Evolutionary conservation across 345 rosid species (phyloP).

Genomic region (Turritis glabra): DNA sequence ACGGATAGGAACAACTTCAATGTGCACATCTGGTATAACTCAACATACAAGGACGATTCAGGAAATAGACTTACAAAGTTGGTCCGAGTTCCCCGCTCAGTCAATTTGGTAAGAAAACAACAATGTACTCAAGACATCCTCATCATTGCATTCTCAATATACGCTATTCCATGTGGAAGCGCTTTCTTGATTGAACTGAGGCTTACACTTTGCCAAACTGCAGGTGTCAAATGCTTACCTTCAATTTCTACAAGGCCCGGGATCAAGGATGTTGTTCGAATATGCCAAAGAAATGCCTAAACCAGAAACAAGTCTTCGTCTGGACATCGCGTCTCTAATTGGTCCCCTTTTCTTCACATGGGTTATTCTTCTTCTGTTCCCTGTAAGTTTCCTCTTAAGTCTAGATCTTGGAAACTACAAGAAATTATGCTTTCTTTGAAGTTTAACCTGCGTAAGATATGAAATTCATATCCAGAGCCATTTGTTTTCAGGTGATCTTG

Average conservation of each 20-base stretch:
- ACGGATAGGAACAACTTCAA: constrained; percentile 59
- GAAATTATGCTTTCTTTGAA: not conserved
- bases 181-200: constrained; percentile 43
- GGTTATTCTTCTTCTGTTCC: constrained; percentile 65
- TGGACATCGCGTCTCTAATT: constrained; percentile 75
- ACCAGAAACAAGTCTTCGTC: constrained; percentile 41
- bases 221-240: constrained; percentile 90
- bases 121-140: not conserved
- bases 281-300: constrained; percentile 88
- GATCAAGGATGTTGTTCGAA: constrained; percentile 58
- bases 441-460: not conserved
- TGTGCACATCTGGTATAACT: constrained; percentile 83
- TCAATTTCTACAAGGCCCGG: constrained; percentile 57
- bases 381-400: constrained; percentile 56
- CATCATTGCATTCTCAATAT: constrained; percentile 6
- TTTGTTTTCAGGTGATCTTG: constrained; percentile 64
- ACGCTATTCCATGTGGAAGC: not conserved
- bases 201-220: constrained; percentile 39
- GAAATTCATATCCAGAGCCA: not conserved
- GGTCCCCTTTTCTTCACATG: constrained; percentile 81
- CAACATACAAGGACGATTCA: constrained; percentile 48
- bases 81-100: constrained; percentile 68
- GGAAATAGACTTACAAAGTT: constrained; percentile 24
- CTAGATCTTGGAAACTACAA: not conserved
- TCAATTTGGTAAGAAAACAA: constrained; percentile 69